These are phyloP conservation scores for Gastrodia elata DNA, from an alignment of 106 monocot genomes.

Conservation along the genomic window DNA sequence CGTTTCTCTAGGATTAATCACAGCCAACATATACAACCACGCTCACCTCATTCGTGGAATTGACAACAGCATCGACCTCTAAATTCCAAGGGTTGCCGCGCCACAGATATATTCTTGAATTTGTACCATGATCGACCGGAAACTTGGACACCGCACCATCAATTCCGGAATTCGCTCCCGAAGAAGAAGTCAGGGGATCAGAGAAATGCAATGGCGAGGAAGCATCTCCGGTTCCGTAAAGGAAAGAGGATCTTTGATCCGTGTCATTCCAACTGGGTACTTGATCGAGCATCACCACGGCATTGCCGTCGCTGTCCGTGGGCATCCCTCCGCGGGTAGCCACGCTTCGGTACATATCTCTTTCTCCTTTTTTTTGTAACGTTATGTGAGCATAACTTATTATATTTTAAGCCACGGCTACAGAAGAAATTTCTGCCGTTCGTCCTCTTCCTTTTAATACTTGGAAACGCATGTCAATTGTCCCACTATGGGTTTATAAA, in stretches of 20 bases:
- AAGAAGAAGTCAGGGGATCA: slow-evolving; percentile 58
- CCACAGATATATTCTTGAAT: slow-evolving; percentile 88
- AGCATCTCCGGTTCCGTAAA: slow-evolving; percentile 32
- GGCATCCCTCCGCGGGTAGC: slow-evolving; percentile 33
- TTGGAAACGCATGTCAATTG: no score
- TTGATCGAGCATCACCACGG: slow-evolving; percentile 81
- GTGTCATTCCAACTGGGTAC: slow-evolving; percentile 91
- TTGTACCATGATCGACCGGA: slow-evolving; percentile 85
- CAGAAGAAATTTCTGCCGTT: no score
- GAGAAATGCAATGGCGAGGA: slow-evolving; percentile 53
- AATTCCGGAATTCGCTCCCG: slow-evolving; percentile 17
- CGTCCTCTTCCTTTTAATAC: no score
- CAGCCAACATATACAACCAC: not conserved
- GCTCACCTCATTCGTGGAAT: slow-evolving; percentile 91
- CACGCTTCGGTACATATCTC: slow-evolving; percentile 49
- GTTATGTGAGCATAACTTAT: no score
- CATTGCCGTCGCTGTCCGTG: slow-evolving; percentile 40
- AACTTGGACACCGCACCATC: slow-evolving; percentile 55
- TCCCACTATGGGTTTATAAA: no score
- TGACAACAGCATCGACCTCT: slow-evolving; percentile 98
- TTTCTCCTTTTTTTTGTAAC: no score
- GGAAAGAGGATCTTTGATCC: slow-evolving; percentile 36
- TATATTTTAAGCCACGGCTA: no score
- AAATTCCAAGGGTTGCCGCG: slow-evolving; percentile 96
- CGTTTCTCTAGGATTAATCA: not conserved